Percentiles rank a stretch among this genome's conserved stretches.
Conservation (phyloP, 345 rosid species). For the Sisymbrium altissimum region DNA sequence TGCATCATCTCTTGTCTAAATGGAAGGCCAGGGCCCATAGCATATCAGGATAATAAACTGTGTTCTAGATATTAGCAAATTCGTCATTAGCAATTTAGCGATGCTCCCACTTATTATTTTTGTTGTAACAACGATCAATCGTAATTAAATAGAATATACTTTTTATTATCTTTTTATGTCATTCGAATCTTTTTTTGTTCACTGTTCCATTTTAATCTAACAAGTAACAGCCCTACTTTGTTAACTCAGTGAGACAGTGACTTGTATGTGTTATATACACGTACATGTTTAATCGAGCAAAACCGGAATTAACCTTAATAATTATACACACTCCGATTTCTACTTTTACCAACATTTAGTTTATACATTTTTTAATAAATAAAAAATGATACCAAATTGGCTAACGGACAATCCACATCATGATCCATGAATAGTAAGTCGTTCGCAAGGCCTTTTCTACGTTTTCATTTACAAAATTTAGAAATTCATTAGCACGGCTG, state of each 20-base stretch:
- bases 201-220: not conserved
- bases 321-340: not conserved
- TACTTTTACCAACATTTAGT: not conserved
- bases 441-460: not conserved
- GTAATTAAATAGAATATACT: too few relatives aligned
- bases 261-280: not conserved
- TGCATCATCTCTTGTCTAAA: too few relatives aligned
- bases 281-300: not conserved
- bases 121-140: not conserved
- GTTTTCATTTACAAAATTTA: not conserved
- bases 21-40: too few relatives aligned
- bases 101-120: not conserved
- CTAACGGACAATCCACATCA: not conserved
- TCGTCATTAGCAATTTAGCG: not conserved
- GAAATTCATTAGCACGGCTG: not conserved
- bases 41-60: too few relatives aligned
- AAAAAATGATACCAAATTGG: not conserved
- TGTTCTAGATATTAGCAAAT: too few relatives aligned
- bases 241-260: not conserved
- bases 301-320: not conserved
- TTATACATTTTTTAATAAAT: not conserved
- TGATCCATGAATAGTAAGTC: not conserved
- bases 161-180: not conserved
- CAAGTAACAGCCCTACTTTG: not conserved
- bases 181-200: not conserved